A percentile compares a stretch with the other conserved stretches of the same genome.
Conservation (phyloP, 257 asterid genomes). For the Solanum sejunctum region DNA sequence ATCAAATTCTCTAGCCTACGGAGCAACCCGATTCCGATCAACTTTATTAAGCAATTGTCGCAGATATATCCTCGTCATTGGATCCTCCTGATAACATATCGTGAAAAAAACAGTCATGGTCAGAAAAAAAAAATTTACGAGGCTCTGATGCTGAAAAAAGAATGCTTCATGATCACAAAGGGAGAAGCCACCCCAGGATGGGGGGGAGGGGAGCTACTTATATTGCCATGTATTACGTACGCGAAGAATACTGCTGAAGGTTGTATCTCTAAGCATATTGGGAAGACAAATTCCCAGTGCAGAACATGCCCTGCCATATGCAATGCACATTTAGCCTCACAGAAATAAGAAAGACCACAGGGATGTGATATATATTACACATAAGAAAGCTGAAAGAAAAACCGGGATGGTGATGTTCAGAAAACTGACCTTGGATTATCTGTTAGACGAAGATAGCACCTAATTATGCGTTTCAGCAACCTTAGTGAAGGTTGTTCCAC, state of each 20-base stretch:
- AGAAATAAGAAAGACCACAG: not conserved
- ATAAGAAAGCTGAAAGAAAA: not conserved
- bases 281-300: constrained; percentile 13
- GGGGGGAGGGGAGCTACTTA: not conserved
- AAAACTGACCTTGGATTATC: constrained; percentile 19
- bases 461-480: constrained; percentile 16
- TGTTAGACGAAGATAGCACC: constrained; percentile 24
- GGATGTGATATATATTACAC: not conserved
- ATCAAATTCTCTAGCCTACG: constrained; percentile 59
- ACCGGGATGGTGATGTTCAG: not conserved
- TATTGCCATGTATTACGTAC: constrained; percentile 10
- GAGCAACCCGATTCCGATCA: constrained; percentile 52
- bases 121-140: not conserved
- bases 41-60: constrained; percentile 67
- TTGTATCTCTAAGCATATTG: constrained; percentile 17
- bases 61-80: constrained; percentile 66
- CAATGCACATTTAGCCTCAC: not conserved
- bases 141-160: not conserved
- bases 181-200: not conserved
- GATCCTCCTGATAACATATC: constrained; percentile 43
- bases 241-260: constrained; percentile 14
- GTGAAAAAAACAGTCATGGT: not conserved
- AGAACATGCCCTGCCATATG: constrained; percentile 11
- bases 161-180: not conserved
- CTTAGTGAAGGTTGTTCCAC: constrained; percentile 14